Percentiles rank a stretch among this genome's conserved stretches.
phyloP scores from a whole-genome alignment of 2,329 filamentous ascomycete genomes.

The Talaromyces piceae region DNA sequence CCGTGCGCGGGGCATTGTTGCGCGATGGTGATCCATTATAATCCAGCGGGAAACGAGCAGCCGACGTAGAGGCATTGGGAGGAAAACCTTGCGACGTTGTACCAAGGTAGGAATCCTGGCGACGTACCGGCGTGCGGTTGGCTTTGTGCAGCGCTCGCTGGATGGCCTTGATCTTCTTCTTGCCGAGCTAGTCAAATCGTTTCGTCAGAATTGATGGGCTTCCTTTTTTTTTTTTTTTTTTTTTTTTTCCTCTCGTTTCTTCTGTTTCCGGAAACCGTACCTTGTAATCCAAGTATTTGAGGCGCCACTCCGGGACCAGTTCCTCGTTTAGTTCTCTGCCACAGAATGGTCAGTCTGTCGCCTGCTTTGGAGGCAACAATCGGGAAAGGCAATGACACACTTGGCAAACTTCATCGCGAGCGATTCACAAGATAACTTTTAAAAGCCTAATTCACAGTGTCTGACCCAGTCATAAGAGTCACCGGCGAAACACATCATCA shows the following conservation, averaged over 20 bases:
- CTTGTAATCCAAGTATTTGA: conserved; percentile 94
- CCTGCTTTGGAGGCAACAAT: not conserved
- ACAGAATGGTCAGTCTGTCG: conserved; percentile 2
- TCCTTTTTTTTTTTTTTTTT: not conserved
- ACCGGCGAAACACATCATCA: not conserved
- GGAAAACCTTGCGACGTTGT: conserved; percentile 15
- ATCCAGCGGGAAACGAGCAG: conserved; percentile 14
- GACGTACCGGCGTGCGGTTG: conserved; percentile 39
- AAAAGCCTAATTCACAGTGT: not conserved
- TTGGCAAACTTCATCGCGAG: conserved; percentile 55
- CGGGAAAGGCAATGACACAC: conserved; percentile 32
- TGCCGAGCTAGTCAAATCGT: conserved; percentile 51
- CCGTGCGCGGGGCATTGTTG: conserved; percentile 27
- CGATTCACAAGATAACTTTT: not conserved
- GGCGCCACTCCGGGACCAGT: conserved; percentile 87
- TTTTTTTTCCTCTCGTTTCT: no score
- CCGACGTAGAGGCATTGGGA: conserved; percentile 12
- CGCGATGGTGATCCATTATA: conserved; percentile 19
- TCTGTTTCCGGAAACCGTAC: conserved; percentile 41
- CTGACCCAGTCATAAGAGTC: conserved; percentile 5
- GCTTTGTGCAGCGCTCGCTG: conserved; percentile 58
- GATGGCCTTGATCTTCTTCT: conserved; percentile 87
- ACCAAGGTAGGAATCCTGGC: conserved; percentile 40
- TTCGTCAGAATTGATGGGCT: conserved; percentile 4
- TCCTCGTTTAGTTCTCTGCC: conserved; percentile 71